Percentiles rank a stretch among this genome's conserved stretches.
phyloP scores from a whole-genome alignment of 116 monocot genomes.

The Trichopus zeylanicus region DNA sequence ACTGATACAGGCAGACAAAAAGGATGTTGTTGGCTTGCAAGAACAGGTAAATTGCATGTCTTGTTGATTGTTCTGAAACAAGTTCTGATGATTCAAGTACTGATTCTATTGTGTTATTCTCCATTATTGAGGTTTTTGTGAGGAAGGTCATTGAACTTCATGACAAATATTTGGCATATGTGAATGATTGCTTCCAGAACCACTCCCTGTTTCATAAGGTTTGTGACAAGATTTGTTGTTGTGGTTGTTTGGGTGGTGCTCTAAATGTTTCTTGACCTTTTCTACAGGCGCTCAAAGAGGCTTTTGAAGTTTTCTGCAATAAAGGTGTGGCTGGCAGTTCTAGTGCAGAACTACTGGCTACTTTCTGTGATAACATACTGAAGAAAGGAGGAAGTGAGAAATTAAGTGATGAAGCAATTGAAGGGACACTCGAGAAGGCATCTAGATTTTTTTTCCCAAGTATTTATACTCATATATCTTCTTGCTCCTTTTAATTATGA shows the following conservation, averaged over 20 bases:
- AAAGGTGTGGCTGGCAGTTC: conserved; percentile 93
- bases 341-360: conserved; percentile 86
- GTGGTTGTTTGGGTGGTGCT: not conserved
- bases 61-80: not conserved
- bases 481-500: not conserved
- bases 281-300: conserved; percentile 90
- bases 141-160: conserved; percentile 97
- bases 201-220: conserved; percentile 97
- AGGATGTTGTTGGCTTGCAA: conserved; percentile 72
- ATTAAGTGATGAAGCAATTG: conserved; percentile 97
- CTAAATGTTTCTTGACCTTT: not conserved
- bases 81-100: conserved; percentile 3
- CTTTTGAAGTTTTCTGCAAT: conserved; percentile 97
- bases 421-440: conserved; percentile 97
- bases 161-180: conserved; percentile 95
- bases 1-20: conserved; percentile 71
- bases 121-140: conserved; percentile 65
- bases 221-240: conserved; percentile 1
- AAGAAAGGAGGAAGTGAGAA: conserved; percentile 98
- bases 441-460: not conserved
- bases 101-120: conserved; percentile 1
- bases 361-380: conserved; percentile 95
- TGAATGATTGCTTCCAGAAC: conserved; percentile 87
- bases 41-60: conserved; percentile 50
- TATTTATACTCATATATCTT: not conserved